Evolutionary conservation across 129 eudicot genomes (phyloP).

Genomic region (Ambrosia artemisiifolia): DNA sequence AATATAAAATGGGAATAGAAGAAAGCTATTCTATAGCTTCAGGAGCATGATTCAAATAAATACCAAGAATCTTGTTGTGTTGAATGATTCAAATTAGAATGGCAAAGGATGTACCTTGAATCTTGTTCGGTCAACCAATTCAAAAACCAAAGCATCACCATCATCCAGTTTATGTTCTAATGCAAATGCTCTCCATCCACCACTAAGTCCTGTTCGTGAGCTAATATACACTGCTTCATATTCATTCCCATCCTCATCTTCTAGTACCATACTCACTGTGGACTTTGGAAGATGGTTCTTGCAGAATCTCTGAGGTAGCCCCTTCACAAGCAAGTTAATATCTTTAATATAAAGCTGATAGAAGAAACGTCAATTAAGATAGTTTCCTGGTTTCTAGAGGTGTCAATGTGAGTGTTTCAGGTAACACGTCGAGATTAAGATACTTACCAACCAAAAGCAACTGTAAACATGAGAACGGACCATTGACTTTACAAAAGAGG

Average conservation of each 20-base stretch:
- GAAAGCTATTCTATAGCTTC: not conserved
- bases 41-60: too few species aligned
- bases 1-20: not conserved
- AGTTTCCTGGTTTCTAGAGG: too few species aligned
- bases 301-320: conserved; percentile 65
- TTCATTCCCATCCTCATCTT: conserved; percentile 59
- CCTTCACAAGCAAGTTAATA: too few species aligned
- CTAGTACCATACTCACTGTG: conserved; percentile 48
- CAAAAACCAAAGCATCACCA: conserved; percentile 86
- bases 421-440: too few species aligned
- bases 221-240: conserved; percentile 62
- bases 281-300: conserved; percentile 60
- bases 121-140: conserved; percentile 54
- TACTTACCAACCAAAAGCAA: conserved; percentile 91
- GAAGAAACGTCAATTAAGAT: too few species aligned
- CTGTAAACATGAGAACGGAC: conserved; percentile 88
- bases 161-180: conserved; percentile 78
- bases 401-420: too few species aligned
- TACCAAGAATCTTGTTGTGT: not conserved
- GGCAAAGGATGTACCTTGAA: conserved; percentile 54
- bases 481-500: conserved; percentile 81
- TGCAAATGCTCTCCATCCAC: conserved; percentile 90
- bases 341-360: too few species aligned
- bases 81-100: too few species aligned
- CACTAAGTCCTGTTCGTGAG: conserved; percentile 71